A percentile compares a stretch with the other conserved stretches of the same genome.
Evolutionary conservation across 2,329 filamentous ascomycete species (phyloP).

Genomic region (Colletotrichum abscissum): DNA sequence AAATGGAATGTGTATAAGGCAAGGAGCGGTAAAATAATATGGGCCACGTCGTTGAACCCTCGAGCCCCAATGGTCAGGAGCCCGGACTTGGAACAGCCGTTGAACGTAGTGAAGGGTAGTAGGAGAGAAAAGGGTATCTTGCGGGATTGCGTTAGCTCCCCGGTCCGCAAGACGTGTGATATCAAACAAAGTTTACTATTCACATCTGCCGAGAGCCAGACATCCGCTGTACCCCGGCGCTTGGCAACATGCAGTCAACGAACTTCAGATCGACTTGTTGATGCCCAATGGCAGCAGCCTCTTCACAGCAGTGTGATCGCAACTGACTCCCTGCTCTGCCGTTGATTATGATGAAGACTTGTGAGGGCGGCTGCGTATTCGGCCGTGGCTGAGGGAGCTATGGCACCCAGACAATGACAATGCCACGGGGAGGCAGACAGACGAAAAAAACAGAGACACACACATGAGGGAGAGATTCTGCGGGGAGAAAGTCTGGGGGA

Average conservation of each 20-base stretch:
- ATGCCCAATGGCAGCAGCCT: not conserved
- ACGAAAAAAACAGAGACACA: not conserved
- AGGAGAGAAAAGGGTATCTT: not conserved
- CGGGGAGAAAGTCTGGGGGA: constrained; percentile 12
- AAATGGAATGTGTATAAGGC: constrained; percentile 18
- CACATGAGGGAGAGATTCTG: not conserved
- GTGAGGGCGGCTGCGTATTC: not conserved
- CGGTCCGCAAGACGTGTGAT: constrained; percentile 5
- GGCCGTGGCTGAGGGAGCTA: constrained; percentile 4
- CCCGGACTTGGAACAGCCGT: not conserved
- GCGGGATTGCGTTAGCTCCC: not conserved
- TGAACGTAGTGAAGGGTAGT: not conserved
- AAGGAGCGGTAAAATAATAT: not conserved
- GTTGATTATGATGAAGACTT: not conserved
- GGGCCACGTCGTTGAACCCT: not conserved
- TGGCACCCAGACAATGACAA: not conserved
- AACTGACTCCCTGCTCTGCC: not conserved
- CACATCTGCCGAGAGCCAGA: constrained; percentile 4
- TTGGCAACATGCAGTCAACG: not conserved
- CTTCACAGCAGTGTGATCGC: not conserved
- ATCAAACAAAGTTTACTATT: constrained; percentile 27
- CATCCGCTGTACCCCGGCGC: not conserved
- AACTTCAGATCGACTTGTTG: not conserved
- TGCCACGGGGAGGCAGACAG: not conserved
- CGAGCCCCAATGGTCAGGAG: not conserved